A percentile compares a stretch with the other conserved stretches of the same genome.
Evolutionary conservation across 192 early-diverging fungal species (phyloP).

Genomic region (Chytriomyces confervae): DNA sequence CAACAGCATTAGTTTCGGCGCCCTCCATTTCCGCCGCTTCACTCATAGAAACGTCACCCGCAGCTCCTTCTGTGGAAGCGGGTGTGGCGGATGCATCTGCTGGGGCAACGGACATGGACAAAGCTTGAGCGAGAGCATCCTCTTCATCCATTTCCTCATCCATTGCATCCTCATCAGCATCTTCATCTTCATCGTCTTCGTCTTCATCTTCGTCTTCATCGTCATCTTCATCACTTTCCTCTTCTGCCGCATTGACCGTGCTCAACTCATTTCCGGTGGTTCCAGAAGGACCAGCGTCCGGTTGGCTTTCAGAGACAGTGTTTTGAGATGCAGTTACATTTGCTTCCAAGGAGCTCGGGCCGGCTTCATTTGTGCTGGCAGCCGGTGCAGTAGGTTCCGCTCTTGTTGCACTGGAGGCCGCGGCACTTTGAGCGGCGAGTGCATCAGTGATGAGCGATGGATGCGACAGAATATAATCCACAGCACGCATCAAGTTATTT

Average conservation of each 20-base stretch:
- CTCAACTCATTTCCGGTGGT: not conserved
- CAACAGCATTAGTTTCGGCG: slow-evolving; percentile 1
- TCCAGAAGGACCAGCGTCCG: slow-evolving; percentile 3
- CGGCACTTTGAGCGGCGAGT: slow-evolving; percentile 45
- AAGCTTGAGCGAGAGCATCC: slow-evolving; percentile 1
- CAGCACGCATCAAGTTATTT: slow-evolving; percentile 81
- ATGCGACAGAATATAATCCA: slow-evolving; percentile 83
- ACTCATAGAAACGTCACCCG: not conserved
- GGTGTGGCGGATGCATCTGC: not conserved
- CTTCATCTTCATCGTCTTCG: not conserved
- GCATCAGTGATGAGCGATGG: slow-evolving; percentile 48
- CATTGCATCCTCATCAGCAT: slow-evolving; percentile 4
- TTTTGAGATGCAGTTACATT: not conserved
- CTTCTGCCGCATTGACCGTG: not conserved
- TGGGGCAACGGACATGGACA: slow-evolving; percentile 14
- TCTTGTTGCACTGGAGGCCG: slow-evolving; percentile 38
- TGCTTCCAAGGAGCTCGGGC: slow-evolving; percentile 17
- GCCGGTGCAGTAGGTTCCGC: slow-evolving; percentile 35
- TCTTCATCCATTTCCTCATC: not conserved
- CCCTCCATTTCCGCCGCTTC: not conserved
- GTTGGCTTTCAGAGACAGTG: not conserved
- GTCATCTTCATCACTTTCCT: not conserved
- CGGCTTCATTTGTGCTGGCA: slow-evolving; percentile 4
- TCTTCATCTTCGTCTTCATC: not conserved
- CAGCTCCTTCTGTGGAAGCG: not conserved